Percentiles rank a stretch among this genome's conserved stretches.
These are phyloP conservation scores for Hyaloscypha hepaticicola DNA, from an alignment of 495 filamentous ascomycete genomes.

Conservation along the genomic window DNA sequence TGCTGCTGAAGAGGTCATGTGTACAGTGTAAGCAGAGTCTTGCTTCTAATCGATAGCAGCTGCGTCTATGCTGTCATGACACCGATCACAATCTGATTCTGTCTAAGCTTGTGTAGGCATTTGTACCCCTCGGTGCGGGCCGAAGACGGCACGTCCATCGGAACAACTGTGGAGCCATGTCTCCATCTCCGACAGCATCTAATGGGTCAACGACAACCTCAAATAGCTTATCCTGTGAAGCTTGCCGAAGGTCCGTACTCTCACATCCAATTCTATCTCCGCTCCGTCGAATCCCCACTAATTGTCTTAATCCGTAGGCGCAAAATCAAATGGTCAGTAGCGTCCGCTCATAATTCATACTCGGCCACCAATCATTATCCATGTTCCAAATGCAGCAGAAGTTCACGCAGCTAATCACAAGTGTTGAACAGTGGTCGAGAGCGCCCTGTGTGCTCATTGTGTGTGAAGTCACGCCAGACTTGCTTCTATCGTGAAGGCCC, in stretches of 20 bases:
- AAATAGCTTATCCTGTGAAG: not conserved
- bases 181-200: not conserved
- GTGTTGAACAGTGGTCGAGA: not conserved
- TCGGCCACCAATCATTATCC: not conserved
- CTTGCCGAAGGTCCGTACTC: not conserved
- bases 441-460: constrained; percentile 5
- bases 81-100: too few species aligned
- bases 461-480: not conserved
- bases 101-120: too few species aligned
- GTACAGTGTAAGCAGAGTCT: too few species aligned
- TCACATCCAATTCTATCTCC: not conserved
- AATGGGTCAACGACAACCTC: not conserved
- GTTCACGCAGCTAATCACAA: not conserved
- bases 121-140: not conserved
- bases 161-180: not conserved
- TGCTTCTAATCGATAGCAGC: too few species aligned
- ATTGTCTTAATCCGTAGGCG: not conserved
- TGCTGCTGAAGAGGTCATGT: too few species aligned
- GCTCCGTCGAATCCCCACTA: not conserved
- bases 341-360: not conserved
- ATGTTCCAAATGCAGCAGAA: not conserved
- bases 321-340: constrained; percentile 12
- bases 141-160: not conserved
- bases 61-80: too few species aligned
- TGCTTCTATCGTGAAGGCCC: constrained; percentile 2